Conservation (phyloP, 1,284 basidiomycete genomes). For the Fomitopsis palustris region DNA sequence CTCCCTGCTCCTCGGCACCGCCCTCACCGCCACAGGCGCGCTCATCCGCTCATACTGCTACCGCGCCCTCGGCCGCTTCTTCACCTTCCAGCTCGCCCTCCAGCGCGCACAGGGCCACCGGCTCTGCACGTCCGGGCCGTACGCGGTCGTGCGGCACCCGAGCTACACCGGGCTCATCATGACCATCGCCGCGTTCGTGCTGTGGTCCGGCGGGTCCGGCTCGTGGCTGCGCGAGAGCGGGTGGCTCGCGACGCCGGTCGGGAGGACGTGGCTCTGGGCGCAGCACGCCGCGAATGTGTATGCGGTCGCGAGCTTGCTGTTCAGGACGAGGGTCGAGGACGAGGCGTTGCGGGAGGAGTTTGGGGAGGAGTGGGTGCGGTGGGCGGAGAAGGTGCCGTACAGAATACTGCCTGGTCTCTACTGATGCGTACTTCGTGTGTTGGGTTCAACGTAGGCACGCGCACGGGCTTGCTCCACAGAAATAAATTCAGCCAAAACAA, state of each 20-base stretch:
- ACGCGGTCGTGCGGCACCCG: conserved; percentile 8
- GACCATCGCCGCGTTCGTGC: neutral
- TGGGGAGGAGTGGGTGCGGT: neutral
- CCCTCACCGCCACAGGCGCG: neutral
- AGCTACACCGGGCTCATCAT: conserved; percentile 1
- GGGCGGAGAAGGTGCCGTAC: neutral
- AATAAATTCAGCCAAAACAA: no score
- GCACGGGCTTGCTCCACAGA: no score
- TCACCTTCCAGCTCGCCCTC: conserved; percentile 4
- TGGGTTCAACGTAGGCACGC: no score
- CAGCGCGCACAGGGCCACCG: neutral
- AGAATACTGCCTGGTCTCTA: neutral
- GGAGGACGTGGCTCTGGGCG: neutral
- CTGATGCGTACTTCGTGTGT: neutral
- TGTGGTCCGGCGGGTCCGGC: neutral
- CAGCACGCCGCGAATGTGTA: neutral
- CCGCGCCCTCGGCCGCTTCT: neutral
- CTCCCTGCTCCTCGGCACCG: conserved; percentile 23
- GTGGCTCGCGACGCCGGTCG: neutral
- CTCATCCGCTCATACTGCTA: neutral
- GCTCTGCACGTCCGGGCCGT: conserved; percentile 5
- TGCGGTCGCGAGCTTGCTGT: neutral
- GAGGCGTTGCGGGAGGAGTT: neutral
- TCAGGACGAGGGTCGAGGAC: conserved; percentile 1
- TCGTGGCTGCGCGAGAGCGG: neutral